A percentile compares a stretch with the other conserved stretches of the same genome.
Conservation (phyloP, 768 basidiomycete species). For the Ramaria sp. region DNA sequence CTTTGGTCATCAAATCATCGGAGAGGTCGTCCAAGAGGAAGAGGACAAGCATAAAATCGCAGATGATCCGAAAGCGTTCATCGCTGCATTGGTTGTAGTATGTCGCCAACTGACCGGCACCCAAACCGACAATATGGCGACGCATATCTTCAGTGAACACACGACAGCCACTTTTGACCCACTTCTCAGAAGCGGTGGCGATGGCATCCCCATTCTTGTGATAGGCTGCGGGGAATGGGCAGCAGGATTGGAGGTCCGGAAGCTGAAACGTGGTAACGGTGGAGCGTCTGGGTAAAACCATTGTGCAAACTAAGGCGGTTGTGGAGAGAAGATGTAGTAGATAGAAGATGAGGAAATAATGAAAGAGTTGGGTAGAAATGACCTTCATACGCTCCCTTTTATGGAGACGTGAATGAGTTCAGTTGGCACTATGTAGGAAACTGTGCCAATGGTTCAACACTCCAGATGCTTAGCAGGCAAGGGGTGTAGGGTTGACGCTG, state of each 20-base stretch:
- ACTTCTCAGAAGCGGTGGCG: conserved; percentile 36
- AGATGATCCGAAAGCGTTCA: conserved; percentile 51
- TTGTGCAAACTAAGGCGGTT: background rate
- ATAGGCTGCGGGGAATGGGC: conserved; percentile 34
- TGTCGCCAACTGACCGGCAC: conserved; percentile 57
- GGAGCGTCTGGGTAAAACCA: background rate
- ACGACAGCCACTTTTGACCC: conserved; percentile 32
- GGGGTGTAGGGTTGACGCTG: background rate
- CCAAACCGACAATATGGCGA: conserved; percentile 37
- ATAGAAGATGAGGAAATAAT: background rate
- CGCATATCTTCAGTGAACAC: conserved; percentile 24
- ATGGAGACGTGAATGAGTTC: background rate
- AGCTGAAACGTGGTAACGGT: conserved; percentile 33
- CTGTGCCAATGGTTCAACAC: background rate
- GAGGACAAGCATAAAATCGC: conserved; percentile 51
- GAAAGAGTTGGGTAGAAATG: background rate
- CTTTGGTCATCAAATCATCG: conserved; percentile 10
- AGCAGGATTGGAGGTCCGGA: conserved; percentile 45
- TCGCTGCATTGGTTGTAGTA: conserved; percentile 46
- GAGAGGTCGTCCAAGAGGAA: conserved; percentile 28
- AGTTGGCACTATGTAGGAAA: background rate
- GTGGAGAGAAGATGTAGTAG: background rate
- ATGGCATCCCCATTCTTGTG: conserved; percentile 35
- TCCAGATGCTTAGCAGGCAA: background rate
- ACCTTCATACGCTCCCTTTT: background rate